These are phyloP conservation scores for Coemansia sp. DNA, from an alignment of 192 early-diverging fungal genomes.

Conservation along the genomic window DNA sequence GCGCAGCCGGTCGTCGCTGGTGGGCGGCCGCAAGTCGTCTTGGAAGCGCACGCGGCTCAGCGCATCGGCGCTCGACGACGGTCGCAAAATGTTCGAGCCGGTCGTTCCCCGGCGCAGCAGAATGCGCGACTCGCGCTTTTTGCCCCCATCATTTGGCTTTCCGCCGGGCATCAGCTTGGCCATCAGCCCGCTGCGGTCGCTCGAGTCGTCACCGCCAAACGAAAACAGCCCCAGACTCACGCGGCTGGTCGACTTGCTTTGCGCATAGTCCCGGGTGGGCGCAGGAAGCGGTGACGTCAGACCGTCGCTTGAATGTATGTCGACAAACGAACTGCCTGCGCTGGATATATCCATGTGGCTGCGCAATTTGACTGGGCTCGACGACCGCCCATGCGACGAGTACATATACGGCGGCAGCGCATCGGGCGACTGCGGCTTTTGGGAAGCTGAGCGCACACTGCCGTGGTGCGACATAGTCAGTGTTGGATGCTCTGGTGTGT, in stretches of 20 bases:
- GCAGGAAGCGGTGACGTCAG: slow-evolving; percentile 2
- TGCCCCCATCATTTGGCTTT: not conserved
- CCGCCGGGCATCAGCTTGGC: slow-evolving; percentile 8
- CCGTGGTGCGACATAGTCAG: slow-evolving; percentile 12
- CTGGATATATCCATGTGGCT: slow-evolving; percentile 7
- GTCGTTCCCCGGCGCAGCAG: slow-evolving; percentile 4
- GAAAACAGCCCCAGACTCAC: slow-evolving; percentile 13
- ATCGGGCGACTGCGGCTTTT: not conserved
- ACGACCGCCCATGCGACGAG: not conserved
- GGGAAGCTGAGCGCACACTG: slow-evolving; percentile 12
- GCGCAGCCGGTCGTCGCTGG: slow-evolving; percentile 14
- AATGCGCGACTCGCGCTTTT: slow-evolving; percentile 7
- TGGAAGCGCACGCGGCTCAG: not conserved
- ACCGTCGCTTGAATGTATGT: slow-evolving; percentile 16
- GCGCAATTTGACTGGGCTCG: not conserved
- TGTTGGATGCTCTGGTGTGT: not conserved
- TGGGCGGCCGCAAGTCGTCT: slow-evolving; percentile 7
- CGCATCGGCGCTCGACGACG: slow-evolving; percentile 34
- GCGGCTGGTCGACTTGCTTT: slow-evolving; percentile 1
- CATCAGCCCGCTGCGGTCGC: slow-evolving; percentile 9
- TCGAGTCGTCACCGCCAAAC: slow-evolving; percentile 3
- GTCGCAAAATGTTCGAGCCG: slow-evolving; percentile 16
- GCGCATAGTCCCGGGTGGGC: not conserved
- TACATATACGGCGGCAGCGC: slow-evolving; percentile 7
- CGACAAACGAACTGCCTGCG: slow-evolving; percentile 39